Base-by-base conservation (phyloP, 2,329 filamentous ascomycete genomes). In the Penicillium sp. region DNA sequence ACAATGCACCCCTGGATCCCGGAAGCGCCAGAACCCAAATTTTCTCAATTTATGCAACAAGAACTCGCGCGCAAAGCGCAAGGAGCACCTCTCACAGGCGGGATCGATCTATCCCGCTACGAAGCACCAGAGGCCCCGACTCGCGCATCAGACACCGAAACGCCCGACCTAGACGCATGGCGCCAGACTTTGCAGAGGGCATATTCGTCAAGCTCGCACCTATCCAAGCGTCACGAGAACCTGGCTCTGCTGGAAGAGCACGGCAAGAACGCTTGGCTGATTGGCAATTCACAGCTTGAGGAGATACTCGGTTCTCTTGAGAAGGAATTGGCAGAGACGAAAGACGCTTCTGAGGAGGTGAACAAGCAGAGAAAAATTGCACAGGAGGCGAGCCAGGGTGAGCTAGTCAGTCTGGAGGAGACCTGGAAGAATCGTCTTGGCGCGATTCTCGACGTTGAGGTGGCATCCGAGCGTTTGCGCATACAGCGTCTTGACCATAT, bases 251-350 rank as follows among this genome's bases (percentile, higher is more conserved):
- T 96, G 21, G 90, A 94, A 67, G 82, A 82, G 50, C 87, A 87
- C 74, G 94, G 93, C 64, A 91, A 91, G 76, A 96, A 96, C 73
- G 88, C 91, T 10, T 97, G 94, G 93, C 81, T 99, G 54, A 83
- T 96, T 9, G 85, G 85, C 6, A 99, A 99, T 74, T 85, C 87
- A 66, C 86, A 90, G 64, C 75, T 92, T 21, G 93, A 97, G 76
- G 84, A 85, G 43, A 83, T 91, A 41, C 75, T 95, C 50, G 81
- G 82, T 50, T 74, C 74, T 13, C 69, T 95, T 27, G 93, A 97
- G 80, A 80, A 80, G 44, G 91, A 96, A 67, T 79, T 97, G 49
- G 87, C 85, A 15, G 81, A 79, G 39, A 78, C 83, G 21, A 87
- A 87, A 72, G 80, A 82, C 57, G 85, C 89, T 63, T 83, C 92